Conservation (phyloP, 352 stramenopile genomes). For the Pythium aristosporum region DNA sequence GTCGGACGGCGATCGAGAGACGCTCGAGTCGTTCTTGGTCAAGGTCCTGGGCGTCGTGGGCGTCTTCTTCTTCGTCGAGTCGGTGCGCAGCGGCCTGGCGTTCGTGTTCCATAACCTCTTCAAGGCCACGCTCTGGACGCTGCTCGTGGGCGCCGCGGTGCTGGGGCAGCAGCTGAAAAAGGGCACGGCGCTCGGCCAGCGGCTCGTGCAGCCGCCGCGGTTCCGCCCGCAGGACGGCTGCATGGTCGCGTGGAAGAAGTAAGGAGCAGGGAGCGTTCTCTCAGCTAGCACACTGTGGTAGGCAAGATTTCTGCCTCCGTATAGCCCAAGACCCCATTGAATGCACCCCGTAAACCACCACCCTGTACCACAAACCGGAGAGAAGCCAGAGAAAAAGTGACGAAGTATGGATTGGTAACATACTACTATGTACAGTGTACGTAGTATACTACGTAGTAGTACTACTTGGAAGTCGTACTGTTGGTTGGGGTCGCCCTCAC, state of each 20-base stretch:
- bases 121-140: slow-evolving; percentile 49
- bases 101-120: slow-evolving; percentile 58
- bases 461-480: too few species aligned
- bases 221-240: slow-evolving; percentile 74
- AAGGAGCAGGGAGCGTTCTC: slow-evolving; percentile 1
- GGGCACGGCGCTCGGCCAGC: slow-evolving; percentile 61
- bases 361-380: too few species aligned
- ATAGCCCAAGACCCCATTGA: too few species aligned
- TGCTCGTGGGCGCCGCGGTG: slow-evolving; percentile 41
- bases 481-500: too few species aligned
- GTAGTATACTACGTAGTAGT: too few species aligned
- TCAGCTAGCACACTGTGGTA: too few species aligned
- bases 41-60: slow-evolving; percentile 54
- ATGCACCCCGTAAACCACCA: too few species aligned
- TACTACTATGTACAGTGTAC: too few species aligned
- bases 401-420: too few species aligned
- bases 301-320: too few species aligned
- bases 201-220: slow-evolving; percentile 61
- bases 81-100: slow-evolving; percentile 33
- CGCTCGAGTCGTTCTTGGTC: slow-evolving; percentile 48
- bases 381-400: too few species aligned
- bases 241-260: slow-evolving; percentile 74
- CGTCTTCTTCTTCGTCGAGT: slow-evolving; percentile 64
- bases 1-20: slow-evolving; percentile 33
- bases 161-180: slow-evolving; percentile 79